Conservation (phyloP, 192 early-diverging fungal genomes). For the Coemansia sp. region DNA sequence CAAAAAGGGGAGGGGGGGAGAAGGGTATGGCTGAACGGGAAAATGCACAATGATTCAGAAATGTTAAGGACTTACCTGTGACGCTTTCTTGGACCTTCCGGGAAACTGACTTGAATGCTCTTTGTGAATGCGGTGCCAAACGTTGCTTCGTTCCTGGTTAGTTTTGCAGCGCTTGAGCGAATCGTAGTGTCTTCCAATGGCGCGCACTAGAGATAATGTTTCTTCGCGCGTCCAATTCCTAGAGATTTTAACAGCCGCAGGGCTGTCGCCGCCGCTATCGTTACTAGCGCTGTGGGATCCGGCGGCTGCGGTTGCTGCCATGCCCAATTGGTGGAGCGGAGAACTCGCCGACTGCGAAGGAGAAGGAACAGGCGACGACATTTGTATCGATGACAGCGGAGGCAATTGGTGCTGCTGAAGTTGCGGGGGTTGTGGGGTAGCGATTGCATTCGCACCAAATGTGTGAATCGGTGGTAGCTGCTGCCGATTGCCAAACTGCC, state of each 20-base stretch:
- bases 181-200: constrained; percentile 52
- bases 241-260: constrained; percentile 34
- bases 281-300: background rate
- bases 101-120: constrained; percentile 54
- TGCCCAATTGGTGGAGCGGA: background rate
- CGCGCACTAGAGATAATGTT: constrained; percentile 49
- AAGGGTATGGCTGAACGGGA: background rate
- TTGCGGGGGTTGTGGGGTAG: background rate
- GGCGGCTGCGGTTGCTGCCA: constrained; percentile 2
- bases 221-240: constrained; percentile 55
- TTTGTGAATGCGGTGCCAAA: constrained; percentile 54
- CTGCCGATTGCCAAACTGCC: background rate
- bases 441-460: background rate
- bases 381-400: constrained; percentile 1
- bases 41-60: too few species aligned
- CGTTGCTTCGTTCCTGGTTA: constrained; percentile 56
- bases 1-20: background rate
- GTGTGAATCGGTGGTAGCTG: constrained; percentile 38
- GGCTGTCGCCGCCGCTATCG: constrained; percentile 1
- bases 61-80: constrained; percentile 33
- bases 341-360: constrained; percentile 1
- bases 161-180: constrained; percentile 50
- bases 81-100: constrained; percentile 52
- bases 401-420: constrained; percentile 11
- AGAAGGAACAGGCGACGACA: constrained; percentile 3